Conservation (phyloP, 164 flowering plant species). For the Magnolia changhungtana region DNA sequence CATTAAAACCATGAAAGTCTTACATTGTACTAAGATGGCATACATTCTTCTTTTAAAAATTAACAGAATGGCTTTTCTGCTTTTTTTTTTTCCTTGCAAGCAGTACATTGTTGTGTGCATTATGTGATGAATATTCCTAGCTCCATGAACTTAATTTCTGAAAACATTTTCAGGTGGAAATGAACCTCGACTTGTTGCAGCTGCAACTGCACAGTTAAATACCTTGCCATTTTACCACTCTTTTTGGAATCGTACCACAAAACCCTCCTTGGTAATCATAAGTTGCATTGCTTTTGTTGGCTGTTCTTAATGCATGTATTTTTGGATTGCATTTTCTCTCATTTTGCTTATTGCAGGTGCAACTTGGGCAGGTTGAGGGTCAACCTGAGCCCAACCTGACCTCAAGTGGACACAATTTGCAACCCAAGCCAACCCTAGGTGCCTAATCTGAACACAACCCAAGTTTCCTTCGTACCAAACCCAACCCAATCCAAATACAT, state of each 20-base stretch:
- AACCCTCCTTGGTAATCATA: conserved; percentile 77
- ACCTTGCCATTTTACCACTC: conserved; percentile 93
- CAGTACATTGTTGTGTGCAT: background rate
- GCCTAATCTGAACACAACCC: too few species aligned
- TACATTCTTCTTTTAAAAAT: background rate
- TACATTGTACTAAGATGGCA: too few species aligned
- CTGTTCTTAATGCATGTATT: background rate
- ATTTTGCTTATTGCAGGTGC: too few species aligned
- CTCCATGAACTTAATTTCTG: background rate
- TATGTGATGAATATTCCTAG: background rate
- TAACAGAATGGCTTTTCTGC: background rate
- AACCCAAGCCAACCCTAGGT: too few species aligned
- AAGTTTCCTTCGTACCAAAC: too few species aligned
- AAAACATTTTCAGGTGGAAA: conserved; percentile 65
- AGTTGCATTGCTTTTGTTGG: background rate
- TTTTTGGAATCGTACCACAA: conserved; percentile 98
- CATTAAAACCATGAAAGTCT: too few species aligned
- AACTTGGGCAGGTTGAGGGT: too few species aligned
- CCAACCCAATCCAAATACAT: too few species aligned
- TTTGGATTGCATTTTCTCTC: background rate
- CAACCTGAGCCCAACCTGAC: too few species aligned
- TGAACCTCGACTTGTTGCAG: conserved; percentile 91
- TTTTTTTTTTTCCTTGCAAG: background rate
- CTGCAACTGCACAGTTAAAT: conserved; percentile 75
- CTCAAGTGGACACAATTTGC: too few species aligned